These are phyloP conservation scores for Ganoderma boninense DNA, from an alignment of 1,284 basidiomycete genomes.

Conservation along the genomic window DNA sequence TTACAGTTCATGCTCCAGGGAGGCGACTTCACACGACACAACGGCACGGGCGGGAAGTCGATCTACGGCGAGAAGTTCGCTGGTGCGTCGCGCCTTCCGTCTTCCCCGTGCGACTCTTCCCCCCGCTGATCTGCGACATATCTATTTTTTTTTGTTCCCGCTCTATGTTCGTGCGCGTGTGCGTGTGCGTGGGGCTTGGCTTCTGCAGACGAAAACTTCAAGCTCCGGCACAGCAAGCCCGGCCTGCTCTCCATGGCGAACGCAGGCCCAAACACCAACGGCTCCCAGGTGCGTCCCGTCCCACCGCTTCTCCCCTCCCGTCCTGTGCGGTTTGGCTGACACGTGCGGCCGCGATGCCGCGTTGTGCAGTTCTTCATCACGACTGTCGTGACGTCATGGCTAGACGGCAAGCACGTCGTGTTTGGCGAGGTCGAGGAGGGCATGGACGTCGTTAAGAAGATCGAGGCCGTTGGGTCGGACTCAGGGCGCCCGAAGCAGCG, in stretches of 20 bases:
- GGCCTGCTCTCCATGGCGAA: conserved; percentile 95
- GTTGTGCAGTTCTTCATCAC: conserved; percentile 83
- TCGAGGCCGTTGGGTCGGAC: conserved; percentile 72
- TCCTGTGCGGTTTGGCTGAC: not conserved
- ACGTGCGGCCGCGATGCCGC: not conserved
- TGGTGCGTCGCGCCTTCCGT: conserved; percentile 53
- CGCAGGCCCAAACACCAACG: conserved; percentile 76
- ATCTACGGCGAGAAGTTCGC: conserved; percentile 89
- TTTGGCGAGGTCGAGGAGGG: conserved; percentile 87
- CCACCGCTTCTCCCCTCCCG: not conserved
- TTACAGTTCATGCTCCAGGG: conserved; percentile 88
- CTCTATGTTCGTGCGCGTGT: not conserved
- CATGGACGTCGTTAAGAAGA: conserved; percentile 77
- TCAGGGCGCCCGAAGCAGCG: conserved; percentile 60
- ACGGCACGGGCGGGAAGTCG: conserved; percentile 79
- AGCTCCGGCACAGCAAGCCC: conserved; percentile 77
- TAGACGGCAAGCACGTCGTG: conserved; percentile 84
- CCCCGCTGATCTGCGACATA: not conserved
- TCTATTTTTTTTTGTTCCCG: not conserved
- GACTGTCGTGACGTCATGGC: conserved; percentile 81
- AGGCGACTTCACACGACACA: conserved; percentile 71
- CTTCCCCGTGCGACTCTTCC: not conserved
- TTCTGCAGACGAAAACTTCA: conserved; percentile 87
- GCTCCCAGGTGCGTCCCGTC: conserved; percentile 61
- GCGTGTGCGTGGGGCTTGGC: not conserved